Evolutionary conservation across 441 rosid species (phyloP).

Genomic region (Capsella rubella): DNA sequence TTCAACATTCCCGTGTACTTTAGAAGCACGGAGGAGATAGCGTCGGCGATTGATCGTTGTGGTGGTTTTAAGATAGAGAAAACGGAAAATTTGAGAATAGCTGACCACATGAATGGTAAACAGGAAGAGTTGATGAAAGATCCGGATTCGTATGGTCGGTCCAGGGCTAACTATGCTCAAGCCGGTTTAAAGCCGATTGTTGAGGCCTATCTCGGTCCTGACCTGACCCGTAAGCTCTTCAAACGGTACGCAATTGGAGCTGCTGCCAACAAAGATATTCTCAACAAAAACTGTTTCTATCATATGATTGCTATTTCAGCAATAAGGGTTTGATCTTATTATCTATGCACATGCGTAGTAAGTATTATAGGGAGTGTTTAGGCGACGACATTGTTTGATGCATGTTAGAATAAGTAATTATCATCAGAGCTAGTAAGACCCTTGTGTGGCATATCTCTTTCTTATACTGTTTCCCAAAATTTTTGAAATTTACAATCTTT

Average conservation of each 20-base stretch:
- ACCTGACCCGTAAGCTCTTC: constrained; percentile 51
- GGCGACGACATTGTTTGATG: neutral
- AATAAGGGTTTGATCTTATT: constrained; percentile 42
- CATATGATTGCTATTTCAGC: constrained; percentile 53
- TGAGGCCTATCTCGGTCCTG: constrained; percentile 56
- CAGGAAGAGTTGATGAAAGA: constrained; percentile 50
- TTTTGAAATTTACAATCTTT: neutral
- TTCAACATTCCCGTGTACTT: constrained; percentile 61
- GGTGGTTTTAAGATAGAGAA: constrained; percentile 55
- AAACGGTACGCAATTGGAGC: constrained; percentile 47
- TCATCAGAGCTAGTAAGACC: neutral
- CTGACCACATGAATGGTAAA: constrained; percentile 49
- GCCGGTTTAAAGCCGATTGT: constrained; percentile 28
- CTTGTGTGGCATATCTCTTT: neutral
- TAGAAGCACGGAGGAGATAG: constrained; percentile 57
- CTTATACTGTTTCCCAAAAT: neutral
- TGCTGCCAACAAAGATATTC: constrained; percentile 44
- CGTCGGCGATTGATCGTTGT: constrained; percentile 44
- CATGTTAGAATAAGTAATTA: constrained; percentile 10
- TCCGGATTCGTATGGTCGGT: constrained; percentile 52
- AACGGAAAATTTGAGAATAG: constrained; percentile 48
- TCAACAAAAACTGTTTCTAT: constrained; percentile 45
- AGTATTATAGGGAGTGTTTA: neutral
- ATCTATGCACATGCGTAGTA: neutral
- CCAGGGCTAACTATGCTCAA: constrained; percentile 46